phyloP scores from a whole-genome alignment of 2,329 filamentous ascomycete genomes.

The Fusarium begoniae region DNA sequence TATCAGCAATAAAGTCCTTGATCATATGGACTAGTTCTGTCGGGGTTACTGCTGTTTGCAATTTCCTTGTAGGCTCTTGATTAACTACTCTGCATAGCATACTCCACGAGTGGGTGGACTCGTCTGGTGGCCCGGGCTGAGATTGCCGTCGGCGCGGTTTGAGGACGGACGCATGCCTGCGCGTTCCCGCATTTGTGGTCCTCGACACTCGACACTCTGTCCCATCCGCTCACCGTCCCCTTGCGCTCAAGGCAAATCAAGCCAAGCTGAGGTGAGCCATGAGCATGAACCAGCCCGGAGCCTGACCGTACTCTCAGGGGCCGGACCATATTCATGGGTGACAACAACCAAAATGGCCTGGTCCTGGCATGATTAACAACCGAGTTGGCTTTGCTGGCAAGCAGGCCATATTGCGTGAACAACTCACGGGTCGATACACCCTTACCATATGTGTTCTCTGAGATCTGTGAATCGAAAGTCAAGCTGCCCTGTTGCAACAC shows the following conservation, averaged over 20 bases:
- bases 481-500: slow-evolving; percentile 13
- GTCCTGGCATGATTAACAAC: slow-evolving; percentile 14
- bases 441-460: not conserved
- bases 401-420: slow-evolving; percentile 13
- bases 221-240: slow-evolving; percentile 41
- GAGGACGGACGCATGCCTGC: slow-evolving; percentile 34
- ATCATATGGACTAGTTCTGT: slow-evolving; percentile 29
- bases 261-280: slow-evolving; percentile 20
- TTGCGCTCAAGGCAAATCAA: slow-evolving; percentile 23
- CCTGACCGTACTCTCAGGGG: slow-evolving; percentile 17
- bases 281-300: slow-evolving; percentile 13
- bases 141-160: slow-evolving; percentile 43
- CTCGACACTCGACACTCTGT: slow-evolving; percentile 32
- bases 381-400: slow-evolving; percentile 14
- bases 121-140: slow-evolving; percentile 38
- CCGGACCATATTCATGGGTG: slow-evolving; percentile 5
- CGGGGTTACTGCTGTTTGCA: slow-evolving; percentile 14
- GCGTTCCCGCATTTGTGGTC: slow-evolving; percentile 35
- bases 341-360: slow-evolving; percentile 24
- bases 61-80: slow-evolving; percentile 35
- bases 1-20: slow-evolving; percentile 15
- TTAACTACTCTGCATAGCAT: slow-evolving; percentile 16
- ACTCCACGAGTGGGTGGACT: slow-evolving; percentile 25
- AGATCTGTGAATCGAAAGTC: not conserved
- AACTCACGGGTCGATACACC: slow-evolving; percentile 13